Evolutionary conservation across 1,139 yeast species (phyloP).

Genomic region (Taphrina flavorubra): DNA sequence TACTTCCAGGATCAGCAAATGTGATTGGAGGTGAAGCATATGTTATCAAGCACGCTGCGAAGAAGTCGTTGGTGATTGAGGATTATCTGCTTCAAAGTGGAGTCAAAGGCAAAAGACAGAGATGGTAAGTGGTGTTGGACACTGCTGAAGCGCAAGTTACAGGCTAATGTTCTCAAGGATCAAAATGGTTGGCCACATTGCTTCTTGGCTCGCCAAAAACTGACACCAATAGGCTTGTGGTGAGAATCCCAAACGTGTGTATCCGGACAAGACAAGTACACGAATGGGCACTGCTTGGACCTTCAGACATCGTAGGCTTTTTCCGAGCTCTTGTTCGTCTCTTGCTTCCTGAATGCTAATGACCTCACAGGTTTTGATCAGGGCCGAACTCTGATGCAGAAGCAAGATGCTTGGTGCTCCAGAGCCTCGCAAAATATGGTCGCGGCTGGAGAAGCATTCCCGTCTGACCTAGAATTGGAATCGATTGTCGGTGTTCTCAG

Average conservation of each 20-base stretch:
- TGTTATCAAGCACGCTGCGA: constrained; percentile 23
- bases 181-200: not conserved
- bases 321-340: not conserved
- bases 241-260: constrained; percentile 30
- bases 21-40: constrained; percentile 34
- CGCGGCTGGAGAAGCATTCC: constrained; percentile 16
- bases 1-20: constrained; percentile 30
- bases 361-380: constrained; percentile 12
- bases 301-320: constrained; percentile 25
- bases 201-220: not conserved
- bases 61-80: constrained; percentile 13
- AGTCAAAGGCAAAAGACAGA: constrained; percentile 13
- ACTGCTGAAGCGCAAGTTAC: no score
- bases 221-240: constrained; percentile 24
- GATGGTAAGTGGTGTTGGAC: constrained; percentile 2
- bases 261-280: constrained; percentile 20
- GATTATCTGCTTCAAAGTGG: constrained; percentile 25
- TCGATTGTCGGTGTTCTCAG: constrained; percentile 33
- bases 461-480: constrained; percentile 32
- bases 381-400: constrained; percentile 24
- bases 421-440: not conserved
- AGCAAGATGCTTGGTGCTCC: constrained; percentile 34
- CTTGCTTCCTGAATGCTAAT: not conserved
- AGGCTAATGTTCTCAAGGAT: not conserved
- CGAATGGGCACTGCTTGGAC: constrained; percentile 29